Conservation (phyloP, 257 asterid genomes). For the Verbena officinalis region DNA sequence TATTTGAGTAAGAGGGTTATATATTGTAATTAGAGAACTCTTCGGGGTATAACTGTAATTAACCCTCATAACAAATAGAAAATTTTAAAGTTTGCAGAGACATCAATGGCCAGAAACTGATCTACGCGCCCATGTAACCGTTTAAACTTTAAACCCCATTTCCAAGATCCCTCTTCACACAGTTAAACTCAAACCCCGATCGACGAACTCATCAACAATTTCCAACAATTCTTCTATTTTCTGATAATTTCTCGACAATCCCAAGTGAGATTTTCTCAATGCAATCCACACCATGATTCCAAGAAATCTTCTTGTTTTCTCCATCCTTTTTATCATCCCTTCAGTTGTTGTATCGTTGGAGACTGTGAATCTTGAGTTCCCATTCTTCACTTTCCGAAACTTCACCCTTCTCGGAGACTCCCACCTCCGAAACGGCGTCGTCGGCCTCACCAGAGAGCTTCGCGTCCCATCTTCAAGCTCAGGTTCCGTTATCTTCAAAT, state of each 20-base stretch:
- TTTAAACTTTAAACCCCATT: no score
- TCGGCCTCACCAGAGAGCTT: slow-evolving; percentile 82
- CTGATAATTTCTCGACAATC: neutral
- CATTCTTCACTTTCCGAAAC: slow-evolving; percentile 65
- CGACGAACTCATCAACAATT: neutral
- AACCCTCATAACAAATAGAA: no score
- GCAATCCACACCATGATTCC: slow-evolving; percentile 35
- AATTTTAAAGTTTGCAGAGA: no score
- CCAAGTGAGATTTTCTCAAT: neutral
- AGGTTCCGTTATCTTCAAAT: slow-evolving; percentile 71
- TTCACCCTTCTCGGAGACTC: slow-evolving; percentile 95
- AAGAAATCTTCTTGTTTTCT: slow-evolving; percentile 45
- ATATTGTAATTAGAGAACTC: no score
- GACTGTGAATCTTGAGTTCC: slow-evolving; percentile 66
- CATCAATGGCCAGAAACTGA: no score
- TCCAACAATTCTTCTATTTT: slow-evolving; percentile 17
- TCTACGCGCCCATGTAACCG: no score
- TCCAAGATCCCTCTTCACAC: no score
- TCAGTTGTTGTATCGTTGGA: slow-evolving; percentile 35
- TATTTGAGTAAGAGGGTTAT: no score
- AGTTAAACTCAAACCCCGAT: no score
- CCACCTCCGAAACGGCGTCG: slow-evolving; percentile 74
- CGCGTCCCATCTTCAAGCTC: slow-evolving; percentile 91
- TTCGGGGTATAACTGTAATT: no score
- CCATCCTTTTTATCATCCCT: neutral